A percentile compares a stretch with the other conserved stretches of the same genome.
Evolutionary conservation across 805 yeast species (phyloP).

Genomic region (Saccharomyces paradoxus): DNA sequence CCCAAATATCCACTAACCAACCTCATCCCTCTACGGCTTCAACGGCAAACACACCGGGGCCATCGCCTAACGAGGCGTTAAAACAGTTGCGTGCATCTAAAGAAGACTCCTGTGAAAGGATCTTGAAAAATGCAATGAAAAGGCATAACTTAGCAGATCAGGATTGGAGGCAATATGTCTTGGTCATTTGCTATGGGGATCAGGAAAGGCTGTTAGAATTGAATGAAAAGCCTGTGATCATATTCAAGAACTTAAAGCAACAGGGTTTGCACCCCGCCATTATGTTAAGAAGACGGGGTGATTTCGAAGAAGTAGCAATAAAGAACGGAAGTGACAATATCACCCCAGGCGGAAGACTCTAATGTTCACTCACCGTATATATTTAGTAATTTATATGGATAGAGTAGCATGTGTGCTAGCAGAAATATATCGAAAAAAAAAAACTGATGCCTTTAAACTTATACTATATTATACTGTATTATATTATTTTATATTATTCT

Average conservation of each 20-base stretch:
- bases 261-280: slow-evolving; percentile 84
- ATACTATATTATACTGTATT: neutral
- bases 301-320: slow-evolving; percentile 27
- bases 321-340: slow-evolving; percentile 10
- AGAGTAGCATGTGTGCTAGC: neutral
- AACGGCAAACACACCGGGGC: slow-evolving; percentile 3
- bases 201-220: slow-evolving; percentile 75
- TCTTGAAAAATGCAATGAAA: slow-evolving; percentile 80
- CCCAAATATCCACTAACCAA: neutral
- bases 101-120: slow-evolving; percentile 85
- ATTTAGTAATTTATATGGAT: neutral
- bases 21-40: neutral
- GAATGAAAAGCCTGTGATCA: slow-evolving; percentile 81
- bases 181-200: slow-evolving; percentile 86
- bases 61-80: slow-evolving; percentile 50
- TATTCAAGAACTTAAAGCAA: slow-evolving; percentile 78
- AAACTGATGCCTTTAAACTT: neutral
- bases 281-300: slow-evolving; percentile 81
- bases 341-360: slow-evolving; percentile 26
- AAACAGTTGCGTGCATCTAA: slow-evolving; percentile 78
- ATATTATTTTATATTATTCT: neutral
- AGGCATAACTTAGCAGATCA: slow-evolving; percentile 68
- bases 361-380: neutral
- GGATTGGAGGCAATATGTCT: slow-evolving; percentile 83
- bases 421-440: neutral